These are phyloP conservation scores for Sonneratia alba DNA, from an alignment of 345 rosid genomes.

Conservation along the genomic window DNA sequence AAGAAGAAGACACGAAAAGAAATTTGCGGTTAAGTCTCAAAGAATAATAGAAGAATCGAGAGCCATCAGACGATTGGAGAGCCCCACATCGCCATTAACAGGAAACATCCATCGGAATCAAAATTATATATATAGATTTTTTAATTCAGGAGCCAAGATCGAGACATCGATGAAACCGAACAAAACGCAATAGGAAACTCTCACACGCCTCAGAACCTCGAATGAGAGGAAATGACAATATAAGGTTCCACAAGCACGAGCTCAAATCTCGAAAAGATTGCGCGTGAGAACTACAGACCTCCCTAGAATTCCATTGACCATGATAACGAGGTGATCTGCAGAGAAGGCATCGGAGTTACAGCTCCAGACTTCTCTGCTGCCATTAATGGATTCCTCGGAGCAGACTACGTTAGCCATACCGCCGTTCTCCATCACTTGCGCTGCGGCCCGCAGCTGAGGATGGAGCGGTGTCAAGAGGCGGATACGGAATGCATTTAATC, in stretches of 20 bases:
- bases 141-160: neutral
- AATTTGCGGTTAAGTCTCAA: neutral
- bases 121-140: neutral
- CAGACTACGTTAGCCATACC: slow-evolving; percentile 35
- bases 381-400: slow-evolving; percentile 52
- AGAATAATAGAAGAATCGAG: neutral
- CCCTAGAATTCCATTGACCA: slow-evolving; percentile 98
- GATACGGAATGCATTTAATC: neutral
- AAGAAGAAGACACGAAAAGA: neutral
- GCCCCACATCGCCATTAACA: no score
- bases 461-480: neutral
- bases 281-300: slow-evolving; percentile 28
- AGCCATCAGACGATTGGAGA: neutral
- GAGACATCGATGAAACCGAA: no score
- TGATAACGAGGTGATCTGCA: slow-evolving; percentile 89
- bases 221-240: neutral
- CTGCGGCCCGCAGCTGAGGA: neutral
- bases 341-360: slow-evolving; percentile 50
- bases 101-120: neutral
- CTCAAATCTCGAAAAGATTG: neutral
- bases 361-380: slow-evolving; percentile 72
- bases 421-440: slow-evolving; percentile 23
- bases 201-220: neutral
- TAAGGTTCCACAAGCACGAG: neutral
- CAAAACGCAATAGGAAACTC: neutral